Percentiles rank a stretch among this genome's conserved stretches.
Conservation (phyloP, 2,329 filamentous ascomycete species). For the Exophiala aquamarina region DNA sequence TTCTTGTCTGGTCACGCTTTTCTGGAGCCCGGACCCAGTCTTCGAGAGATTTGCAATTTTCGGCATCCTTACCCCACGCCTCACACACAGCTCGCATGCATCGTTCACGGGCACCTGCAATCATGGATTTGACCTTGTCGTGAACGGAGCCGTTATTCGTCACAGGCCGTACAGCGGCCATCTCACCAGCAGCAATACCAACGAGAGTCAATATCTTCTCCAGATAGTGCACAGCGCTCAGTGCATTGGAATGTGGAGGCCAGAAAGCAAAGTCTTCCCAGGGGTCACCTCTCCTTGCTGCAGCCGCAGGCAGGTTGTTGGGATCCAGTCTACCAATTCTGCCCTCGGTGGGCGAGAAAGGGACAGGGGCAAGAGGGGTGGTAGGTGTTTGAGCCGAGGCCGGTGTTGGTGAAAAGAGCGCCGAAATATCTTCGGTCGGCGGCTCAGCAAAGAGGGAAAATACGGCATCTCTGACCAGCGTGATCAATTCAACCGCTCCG, state of each 20-base stretch:
- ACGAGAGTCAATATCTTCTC: conserved; percentile 78
- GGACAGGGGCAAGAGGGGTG: conserved; percentile 66
- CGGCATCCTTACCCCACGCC: conserved; percentile 90
- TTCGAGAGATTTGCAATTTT: conserved; percentile 88
- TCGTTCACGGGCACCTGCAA: conserved; percentile 77
- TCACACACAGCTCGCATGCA: conserved; percentile 82
- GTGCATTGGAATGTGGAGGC: conserved; percentile 87
- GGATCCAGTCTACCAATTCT: conserved; percentile 74
- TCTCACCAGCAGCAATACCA: conserved; percentile 82
- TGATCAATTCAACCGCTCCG: conserved; percentile 78
- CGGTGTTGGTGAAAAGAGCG: conserved; percentile 78
- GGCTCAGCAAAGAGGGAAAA: conserved; percentile 81
- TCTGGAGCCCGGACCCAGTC: conserved; percentile 88
- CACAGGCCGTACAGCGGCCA: conserved; percentile 72
- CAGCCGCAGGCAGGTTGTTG: conserved; percentile 72
- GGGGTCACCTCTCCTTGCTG: conserved; percentile 74
- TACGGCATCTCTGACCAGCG: conserved; percentile 76
- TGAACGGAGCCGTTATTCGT: conserved; percentile 55
- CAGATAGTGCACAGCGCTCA: conserved; percentile 89
- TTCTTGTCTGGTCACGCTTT: conserved; percentile 80
- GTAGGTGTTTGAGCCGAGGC: conserved; percentile 38
- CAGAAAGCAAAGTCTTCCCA: conserved; percentile 97
- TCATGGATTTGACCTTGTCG: conserved; percentile 73
- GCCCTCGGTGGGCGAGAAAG: conserved; percentile 63
- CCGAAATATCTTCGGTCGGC: conserved; percentile 86